These are phyloP conservation scores for Fusarium sp. DNA, from an alignment of 2,329 filamentous ascomycete genomes.

Conservation along the genomic window DNA sequence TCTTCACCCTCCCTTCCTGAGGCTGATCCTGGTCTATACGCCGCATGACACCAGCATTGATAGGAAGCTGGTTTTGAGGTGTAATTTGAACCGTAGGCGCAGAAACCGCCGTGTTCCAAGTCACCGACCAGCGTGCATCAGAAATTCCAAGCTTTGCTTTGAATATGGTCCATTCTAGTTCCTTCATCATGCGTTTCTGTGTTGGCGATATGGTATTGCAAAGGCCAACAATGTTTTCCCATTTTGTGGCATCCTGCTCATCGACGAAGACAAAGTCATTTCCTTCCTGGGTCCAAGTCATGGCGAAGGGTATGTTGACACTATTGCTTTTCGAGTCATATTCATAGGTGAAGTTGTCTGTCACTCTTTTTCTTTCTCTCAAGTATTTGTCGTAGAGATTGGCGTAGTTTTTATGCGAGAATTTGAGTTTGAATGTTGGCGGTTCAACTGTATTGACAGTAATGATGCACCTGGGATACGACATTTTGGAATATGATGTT, in stretches of 20 bases:
- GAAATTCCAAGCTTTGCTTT: neutral
- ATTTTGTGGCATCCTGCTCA: neutral
- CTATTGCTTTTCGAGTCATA: neutral
- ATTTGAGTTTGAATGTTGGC: neutral
- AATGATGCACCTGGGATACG: neutral
- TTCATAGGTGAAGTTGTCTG: neutral
- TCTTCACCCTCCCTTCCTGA: neutral
- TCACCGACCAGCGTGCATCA: neutral
- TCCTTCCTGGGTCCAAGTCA: neutral
- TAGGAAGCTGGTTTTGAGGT: neutral
- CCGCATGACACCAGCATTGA: neutral
- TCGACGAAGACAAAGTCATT: neutral
- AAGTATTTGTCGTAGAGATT: neutral
- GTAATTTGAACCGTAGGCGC: neutral
- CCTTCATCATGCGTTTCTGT: neutral
- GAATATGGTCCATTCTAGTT: accelerated
- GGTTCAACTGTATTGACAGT: neutral
- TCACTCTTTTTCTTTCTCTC: neutral
- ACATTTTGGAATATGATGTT: neutral
- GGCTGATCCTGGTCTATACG: no score
- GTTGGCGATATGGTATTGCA: neutral
- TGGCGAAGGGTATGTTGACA: neutral
- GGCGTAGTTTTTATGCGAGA: neutral
- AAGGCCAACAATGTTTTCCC: neutral
- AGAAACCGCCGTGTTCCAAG: neutral